Base-by-base conservation (phyloP, 2,329 filamentous ascomycete genomes). In the Pseudogymnoascus sp. region DNA sequence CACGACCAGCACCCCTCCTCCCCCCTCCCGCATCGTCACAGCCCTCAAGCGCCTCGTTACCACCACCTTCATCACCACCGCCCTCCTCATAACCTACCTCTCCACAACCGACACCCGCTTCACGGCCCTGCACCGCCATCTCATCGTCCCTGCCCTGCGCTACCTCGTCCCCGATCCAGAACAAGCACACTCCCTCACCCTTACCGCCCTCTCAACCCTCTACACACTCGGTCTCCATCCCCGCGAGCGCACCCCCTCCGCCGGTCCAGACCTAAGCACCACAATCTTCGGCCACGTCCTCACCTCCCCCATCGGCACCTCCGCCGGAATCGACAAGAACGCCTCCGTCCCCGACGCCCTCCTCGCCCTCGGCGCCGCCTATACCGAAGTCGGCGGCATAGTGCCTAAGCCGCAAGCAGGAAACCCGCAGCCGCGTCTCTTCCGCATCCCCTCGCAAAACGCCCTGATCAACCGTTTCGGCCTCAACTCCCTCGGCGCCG, bases 381-480 rank as follows among this genome's bases (percentile, higher is more conserved):
- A 97, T 39, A 91, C 99, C 31, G 95, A 99, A 74, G 89, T 99
- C 1, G 95, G 95, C 66, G 95, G 93, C 57, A 88, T 89, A 69
- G 97, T 93, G 4, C 90, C 95, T 0, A 77, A 85, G n/a, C 88
- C 93, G 0, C 95, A 99, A 74, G 83, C 84, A 5, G 95, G 95
- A 6, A 99, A 99, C 76, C 86, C 90, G 0, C 88, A 86, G 69
- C 93, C 93, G 1, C 86, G 95, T 67, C 90, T 97, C 26, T 99
- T 96, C 78, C 86, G 95, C 21, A 78, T 97, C 5, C 88, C 90
- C 0, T 87, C 85, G 34, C 85, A 96, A 67, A 88, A 96, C 68
- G 92, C 90, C 14, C 81, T 99, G 74, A 91, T 99, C 75, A 99
- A 99, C 76, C 87, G 95, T 39, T 99, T 97, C 77, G 95, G 95